Evolutionary conservation across 495 filamentous ascomycete genomes (phyloP).

Genomic region (Aspergillus avenaceus): DNA sequence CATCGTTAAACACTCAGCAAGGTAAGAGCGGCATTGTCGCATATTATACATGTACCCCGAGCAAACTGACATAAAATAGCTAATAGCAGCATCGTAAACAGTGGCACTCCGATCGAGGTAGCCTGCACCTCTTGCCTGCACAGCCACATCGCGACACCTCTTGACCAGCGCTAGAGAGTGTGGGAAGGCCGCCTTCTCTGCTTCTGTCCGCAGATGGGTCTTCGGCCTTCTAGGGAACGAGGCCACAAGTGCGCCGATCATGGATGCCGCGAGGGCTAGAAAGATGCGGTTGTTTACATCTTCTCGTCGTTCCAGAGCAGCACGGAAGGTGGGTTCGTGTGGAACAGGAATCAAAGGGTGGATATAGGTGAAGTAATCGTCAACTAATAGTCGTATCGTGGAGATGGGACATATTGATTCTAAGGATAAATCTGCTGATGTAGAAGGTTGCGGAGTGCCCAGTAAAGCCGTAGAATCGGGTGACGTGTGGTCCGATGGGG

Average conservation of each 20-base stretch:
- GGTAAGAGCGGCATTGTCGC: slow-evolving; percentile 62
- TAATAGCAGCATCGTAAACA: slow-evolving; percentile 79
- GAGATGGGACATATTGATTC: slow-evolving; percentile 72
- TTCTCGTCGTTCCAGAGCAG: slow-evolving; percentile 63
- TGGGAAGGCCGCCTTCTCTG: slow-evolving; percentile 43
- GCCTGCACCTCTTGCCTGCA: slow-evolving; percentile 63
- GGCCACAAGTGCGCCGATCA: slow-evolving; percentile 72
- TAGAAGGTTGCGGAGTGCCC: slow-evolving; percentile 18
- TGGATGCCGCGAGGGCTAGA: slow-evolving; percentile 72
- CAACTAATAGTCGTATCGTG: slow-evolving; percentile 63
- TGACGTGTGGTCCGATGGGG: slow-evolving; percentile 21
- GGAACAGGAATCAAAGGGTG: slow-evolving; percentile 83
- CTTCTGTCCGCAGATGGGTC: slow-evolving; percentile 61
- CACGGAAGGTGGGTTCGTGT: slow-evolving; percentile 79
- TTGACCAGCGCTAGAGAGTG: slow-evolving; percentile 69
- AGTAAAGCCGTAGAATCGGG: slow-evolving; percentile 19
- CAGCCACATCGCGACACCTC: slow-evolving; percentile 66
- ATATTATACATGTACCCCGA: slow-evolving; percentile 65
- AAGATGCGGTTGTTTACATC: slow-evolving; percentile 66
- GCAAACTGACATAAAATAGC: slow-evolving; percentile 75
- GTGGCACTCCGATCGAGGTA: slow-evolving; percentile 65
- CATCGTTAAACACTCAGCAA: slow-evolving; percentile 71
- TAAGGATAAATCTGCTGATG: slow-evolving; percentile 39
- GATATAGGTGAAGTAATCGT: slow-evolving; percentile 89
- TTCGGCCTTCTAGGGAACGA: slow-evolving; percentile 78